These are phyloP conservation scores for Funneliformis caledonium DNA, from an alignment of 371 early-diverging fungal species.

Conservation along the genomic window DNA sequence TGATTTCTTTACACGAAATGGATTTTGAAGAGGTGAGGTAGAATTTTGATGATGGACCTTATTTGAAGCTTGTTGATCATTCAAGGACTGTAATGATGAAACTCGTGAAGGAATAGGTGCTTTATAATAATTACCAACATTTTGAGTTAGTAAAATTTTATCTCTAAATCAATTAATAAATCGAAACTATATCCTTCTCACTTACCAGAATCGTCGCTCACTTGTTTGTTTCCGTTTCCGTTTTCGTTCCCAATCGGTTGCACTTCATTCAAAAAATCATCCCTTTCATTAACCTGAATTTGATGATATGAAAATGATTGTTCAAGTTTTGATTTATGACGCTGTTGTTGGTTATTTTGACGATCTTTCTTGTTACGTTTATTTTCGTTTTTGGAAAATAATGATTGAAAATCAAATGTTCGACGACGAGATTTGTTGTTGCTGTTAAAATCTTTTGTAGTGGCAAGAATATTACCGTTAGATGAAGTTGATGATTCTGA, in stretches of 20 bases:
- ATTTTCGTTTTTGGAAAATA: conserved; percentile 26
- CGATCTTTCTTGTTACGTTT: not conserved
- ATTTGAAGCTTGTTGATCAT: not conserved
- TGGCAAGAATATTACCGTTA: not conserved
- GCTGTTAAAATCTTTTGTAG: not conserved
- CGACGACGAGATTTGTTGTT: conserved; percentile 12
- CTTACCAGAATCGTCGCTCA: not conserved
- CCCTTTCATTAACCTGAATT: not conserved
- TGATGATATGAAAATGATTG: not conserved
- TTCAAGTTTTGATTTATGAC: not conserved
- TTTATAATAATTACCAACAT: not conserved
- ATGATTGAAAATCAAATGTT: conserved; percentile 7
- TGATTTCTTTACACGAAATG: not conserved
- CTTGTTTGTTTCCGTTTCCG: not conserved
- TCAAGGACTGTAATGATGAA: not conserved
- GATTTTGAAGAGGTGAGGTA: not conserved
- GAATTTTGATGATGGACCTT: not conserved
- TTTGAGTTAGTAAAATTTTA: not conserved
- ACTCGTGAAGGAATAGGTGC: not conserved
- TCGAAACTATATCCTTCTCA: not conserved
- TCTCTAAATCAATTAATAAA: not conserved
- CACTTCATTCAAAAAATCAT: not conserved
- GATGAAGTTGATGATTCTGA: not conserved
- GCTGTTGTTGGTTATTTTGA: conserved; percentile 9
- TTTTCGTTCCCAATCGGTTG: not conserved